Evolutionary conservation across 345 rosid genomes (phyloP).

Genomic region (Tarenaya hassleriana): DNA sequence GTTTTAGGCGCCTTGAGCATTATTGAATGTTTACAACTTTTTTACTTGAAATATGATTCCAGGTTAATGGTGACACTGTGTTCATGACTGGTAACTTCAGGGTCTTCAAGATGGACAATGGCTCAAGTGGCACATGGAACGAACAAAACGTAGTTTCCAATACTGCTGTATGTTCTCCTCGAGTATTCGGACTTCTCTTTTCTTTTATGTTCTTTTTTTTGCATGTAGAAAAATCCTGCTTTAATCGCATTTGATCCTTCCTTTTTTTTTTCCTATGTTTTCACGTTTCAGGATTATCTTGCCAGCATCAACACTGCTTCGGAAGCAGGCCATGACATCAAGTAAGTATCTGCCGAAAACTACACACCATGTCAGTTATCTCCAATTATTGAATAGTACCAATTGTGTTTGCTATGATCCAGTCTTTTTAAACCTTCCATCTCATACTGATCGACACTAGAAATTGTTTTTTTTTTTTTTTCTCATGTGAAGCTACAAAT

Average conservation of each 20-base stretch:
- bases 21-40: neutral
- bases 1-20: conserved; percentile 2
- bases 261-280: conserved; percentile 4
- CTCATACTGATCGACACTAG: no score
- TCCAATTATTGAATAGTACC: conserved; percentile 1
- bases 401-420: neutral
- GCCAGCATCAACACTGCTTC: conserved; percentile 46
- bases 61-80: conserved; percentile 82
- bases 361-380: conserved; percentile 4
- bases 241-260: conserved; percentile 14
- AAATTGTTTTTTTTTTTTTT: neutral
- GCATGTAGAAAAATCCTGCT: neutral
- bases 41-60: conserved; percentile 19
- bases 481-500: neutral
- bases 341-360: conserved; percentile 40
- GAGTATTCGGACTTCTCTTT: conserved; percentile 15
- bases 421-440: neutral
- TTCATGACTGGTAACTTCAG: conserved; percentile 67
- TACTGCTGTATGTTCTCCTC: conserved; percentile 48
- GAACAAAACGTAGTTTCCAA: conserved; percentile 53
- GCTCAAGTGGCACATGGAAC: conserved; percentile 50
- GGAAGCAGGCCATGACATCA: conserved; percentile 43
- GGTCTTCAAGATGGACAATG: conserved; percentile 61
- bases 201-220: neutral
- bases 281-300: conserved; percentile 81